Evolutionary conservation across 441 rosid genomes (phyloP).

Genomic region (Capsella rubella): DNA sequence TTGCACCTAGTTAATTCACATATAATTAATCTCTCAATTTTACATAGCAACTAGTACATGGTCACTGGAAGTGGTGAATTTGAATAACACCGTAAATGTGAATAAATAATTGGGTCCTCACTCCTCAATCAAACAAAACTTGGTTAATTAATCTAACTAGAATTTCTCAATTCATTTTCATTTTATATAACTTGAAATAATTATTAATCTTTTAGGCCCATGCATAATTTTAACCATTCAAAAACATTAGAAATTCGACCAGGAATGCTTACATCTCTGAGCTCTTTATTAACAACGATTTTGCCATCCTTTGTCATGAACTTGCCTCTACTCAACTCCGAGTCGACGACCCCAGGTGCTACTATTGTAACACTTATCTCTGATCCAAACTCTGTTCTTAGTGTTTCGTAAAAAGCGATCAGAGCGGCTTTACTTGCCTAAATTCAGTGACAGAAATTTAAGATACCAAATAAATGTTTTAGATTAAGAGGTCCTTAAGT

Average conservation of each 20-base stretch:
- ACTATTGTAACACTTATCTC: slow-evolving; percentile 59
- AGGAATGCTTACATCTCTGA: slow-evolving; percentile 56
- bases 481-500: not conserved
- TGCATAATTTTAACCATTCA: not conserved
- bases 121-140: not conserved
- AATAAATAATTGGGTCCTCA: not conserved
- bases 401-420: slow-evolving; percentile 56
- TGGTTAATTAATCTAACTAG: not conserved
- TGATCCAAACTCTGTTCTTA: slow-evolving; percentile 55
- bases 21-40: not conserved
- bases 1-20: slow-evolving; percentile 32
- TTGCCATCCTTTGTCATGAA: slow-evolving; percentile 51
- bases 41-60: not conserved
- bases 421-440: slow-evolving; percentile 72
- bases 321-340: slow-evolving; percentile 60
- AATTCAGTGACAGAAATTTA: not conserved
- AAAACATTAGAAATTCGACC: not conserved
- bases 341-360: slow-evolving; percentile 53
- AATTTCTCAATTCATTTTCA: not conserved
- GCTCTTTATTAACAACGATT: slow-evolving; percentile 51
- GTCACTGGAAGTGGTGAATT: not conserved
- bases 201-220: not conserved
- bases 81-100: not conserved
- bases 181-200: not conserved
- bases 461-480: not conserved